Evolutionary conservation across 148 eudicot genomes (phyloP), one percentile per base, ranked within the genome.

Genomic region (Bassia scoparia): DNA sequence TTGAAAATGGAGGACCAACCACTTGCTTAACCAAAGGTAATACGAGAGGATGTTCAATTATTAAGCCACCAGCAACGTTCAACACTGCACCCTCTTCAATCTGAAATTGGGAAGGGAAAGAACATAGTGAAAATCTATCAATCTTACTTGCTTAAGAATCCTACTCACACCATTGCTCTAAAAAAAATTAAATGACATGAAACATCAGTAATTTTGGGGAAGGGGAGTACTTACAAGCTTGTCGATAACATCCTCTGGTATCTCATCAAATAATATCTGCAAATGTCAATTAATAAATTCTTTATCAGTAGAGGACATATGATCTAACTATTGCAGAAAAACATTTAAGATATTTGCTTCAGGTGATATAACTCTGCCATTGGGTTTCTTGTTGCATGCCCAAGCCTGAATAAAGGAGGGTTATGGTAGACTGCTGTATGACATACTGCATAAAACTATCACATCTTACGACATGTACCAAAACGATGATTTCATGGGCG

Each of bases 21-120:
- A 93, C 84, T 83, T 89, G 80, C 83, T 89, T 91, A 76, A 93
- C 87, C 73, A 81, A 87, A 29, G 97, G 98, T 79, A 89, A 71
- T 62, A 91, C 81, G 78, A 90, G 84, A 70, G 92, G 97, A 77
- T 93, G 98, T 78, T 93, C 98, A 16, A 93, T 87, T 41, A 93
- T 87, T 74, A 93, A 81, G 8, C 81, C 98, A 54, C 98, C 98
- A 61, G 98, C 97, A 48, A 89, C 97, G 66, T 84, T 31, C 46
- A 93, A 84, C 61, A 91, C 94, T 33, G 56, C 67, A 35, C 94
- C 98, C 79, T 93, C 98, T 77, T 87, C 95, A 60, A 93, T 85
- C 98, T 90, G 86, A 59, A 71, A 31, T 67, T 53, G 29, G 23
- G 8, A 64, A 61, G 65, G 56, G 50, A 34, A 74, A 24, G 23